phyloP scores from a whole-genome alignment of 805 yeast species.

The Starmera pachycereana region DNA sequence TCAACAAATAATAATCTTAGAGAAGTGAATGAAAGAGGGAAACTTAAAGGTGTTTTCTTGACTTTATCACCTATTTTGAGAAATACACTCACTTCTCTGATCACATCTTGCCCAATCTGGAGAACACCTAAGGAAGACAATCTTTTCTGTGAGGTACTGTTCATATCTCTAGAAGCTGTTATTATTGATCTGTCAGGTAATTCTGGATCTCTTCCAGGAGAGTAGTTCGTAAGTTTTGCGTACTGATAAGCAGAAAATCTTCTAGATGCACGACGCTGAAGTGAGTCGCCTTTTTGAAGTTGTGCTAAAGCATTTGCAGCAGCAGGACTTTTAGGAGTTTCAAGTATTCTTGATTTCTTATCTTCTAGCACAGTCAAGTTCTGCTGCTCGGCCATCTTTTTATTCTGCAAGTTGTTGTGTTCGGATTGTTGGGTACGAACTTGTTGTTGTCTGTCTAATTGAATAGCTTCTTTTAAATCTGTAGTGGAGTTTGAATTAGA shows the following conservation, averaged over 20 bases:
- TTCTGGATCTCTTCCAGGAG: constrained; percentile 21
- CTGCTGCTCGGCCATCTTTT: background rate
- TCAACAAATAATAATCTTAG: constrained; percentile 72
- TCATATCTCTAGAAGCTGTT: background rate
- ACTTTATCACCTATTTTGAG: constrained; percentile 42
- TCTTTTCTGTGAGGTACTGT: background rate
- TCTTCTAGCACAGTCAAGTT: background rate
- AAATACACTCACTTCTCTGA: constrained; percentile 24
- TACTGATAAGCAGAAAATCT: constrained; percentile 90
- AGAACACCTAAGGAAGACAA: background rate
- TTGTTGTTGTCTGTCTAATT: no score
- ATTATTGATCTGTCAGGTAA: constrained; percentile 12
- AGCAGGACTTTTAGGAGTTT: background rate
- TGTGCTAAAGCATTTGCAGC: constrained; percentile 58
- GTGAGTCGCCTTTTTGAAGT: constrained; percentile 70
- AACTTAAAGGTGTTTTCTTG: constrained; percentile 34
- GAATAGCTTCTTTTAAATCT: no score
- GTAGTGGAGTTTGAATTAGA: no score
- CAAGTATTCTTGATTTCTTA: background rate
- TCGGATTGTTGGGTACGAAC: no score
- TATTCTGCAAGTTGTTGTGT: no score
- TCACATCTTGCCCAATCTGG: constrained; percentile 1
- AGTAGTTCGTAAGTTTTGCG: constrained; percentile 54
- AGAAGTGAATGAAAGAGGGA: constrained; percentile 28
- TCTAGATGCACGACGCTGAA: constrained; percentile 88